These are phyloP conservation scores for Forsythia suspensa DNA, from an alignment of 257 asterid genomes.

Conservation along the genomic window DNA sequence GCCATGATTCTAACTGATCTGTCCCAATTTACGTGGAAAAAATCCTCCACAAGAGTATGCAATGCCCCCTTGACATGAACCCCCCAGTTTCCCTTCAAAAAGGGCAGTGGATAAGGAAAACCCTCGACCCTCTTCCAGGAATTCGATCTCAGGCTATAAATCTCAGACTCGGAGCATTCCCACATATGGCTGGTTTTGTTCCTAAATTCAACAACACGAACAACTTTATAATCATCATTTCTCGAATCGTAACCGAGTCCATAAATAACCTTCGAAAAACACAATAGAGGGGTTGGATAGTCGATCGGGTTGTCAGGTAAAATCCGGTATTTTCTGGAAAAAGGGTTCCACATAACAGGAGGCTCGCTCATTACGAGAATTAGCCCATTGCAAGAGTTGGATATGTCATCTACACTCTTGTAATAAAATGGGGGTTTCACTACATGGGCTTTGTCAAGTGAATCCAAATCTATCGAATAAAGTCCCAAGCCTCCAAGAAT, in stretches of 20 bases:
- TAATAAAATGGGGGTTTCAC: constrained; percentile 47
- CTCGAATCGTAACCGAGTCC: constrained; percentile 57
- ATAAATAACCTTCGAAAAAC: constrained; percentile 27
- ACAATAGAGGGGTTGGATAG: constrained; percentile 18
- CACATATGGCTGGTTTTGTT: constrained; percentile 29
- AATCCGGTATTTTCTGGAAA: constrained; percentile 34
- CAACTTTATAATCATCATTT: constrained; percentile 56
- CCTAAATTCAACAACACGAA: constrained; percentile 45
- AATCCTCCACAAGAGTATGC: constrained; percentile 38
- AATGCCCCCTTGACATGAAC: constrained; percentile 42
- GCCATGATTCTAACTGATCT: constrained; percentile 27
- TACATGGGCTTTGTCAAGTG: constrained; percentile 28
- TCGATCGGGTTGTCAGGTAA: constrained; percentile 33
- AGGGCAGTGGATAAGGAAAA: constrained; percentile 46
- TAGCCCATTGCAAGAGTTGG: constrained; percentile 46
- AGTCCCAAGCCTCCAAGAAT: constrained; percentile 44
- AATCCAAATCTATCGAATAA: constrained; percentile 30
- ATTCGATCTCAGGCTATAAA: constrained; percentile 43
- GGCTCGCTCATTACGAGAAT: constrained; percentile 47
- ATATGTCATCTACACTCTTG: constrained; percentile 34
- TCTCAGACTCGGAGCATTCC: constrained; percentile 35
- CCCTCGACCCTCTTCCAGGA: constrained; percentile 41
- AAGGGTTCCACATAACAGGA: constrained; percentile 55
- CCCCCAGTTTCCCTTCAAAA: constrained; percentile 41
- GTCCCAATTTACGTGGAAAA: neutral